These are phyloP conservation scores for Tulasnella sp. DNA, from an alignment of 768 basidiomycete species.

Conservation along the genomic window DNA sequence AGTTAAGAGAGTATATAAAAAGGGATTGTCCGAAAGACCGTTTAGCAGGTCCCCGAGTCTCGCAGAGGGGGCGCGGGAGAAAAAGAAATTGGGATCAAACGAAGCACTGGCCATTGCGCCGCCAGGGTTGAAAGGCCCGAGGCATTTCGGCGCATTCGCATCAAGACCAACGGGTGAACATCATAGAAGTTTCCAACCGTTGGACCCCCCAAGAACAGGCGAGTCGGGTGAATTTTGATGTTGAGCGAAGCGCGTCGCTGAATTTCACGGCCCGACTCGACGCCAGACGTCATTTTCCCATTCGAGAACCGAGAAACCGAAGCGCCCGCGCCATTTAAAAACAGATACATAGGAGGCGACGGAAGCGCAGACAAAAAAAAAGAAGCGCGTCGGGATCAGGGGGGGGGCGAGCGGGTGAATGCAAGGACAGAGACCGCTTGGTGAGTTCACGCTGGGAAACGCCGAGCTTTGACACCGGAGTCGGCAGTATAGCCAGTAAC, in stretches of 20 bases:
- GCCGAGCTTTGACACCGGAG: background rate
- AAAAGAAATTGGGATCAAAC: background rate
- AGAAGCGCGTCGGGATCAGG: background rate
- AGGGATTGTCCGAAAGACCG: background rate
- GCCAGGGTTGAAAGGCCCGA: slow-evolving; percentile 5
- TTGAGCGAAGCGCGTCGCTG: background rate
- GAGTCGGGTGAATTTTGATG: background rate
- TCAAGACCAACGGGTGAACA: background rate
- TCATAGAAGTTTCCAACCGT: background rate
- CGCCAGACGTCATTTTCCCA: background rate
- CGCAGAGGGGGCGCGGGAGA: background rate
- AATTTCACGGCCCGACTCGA: background rate
- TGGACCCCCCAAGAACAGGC: background rate
- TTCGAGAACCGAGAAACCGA: background rate
- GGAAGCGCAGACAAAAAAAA: background rate
- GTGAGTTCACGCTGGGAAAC: slow-evolving; percentile 7
- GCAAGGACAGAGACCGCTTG: background rate
- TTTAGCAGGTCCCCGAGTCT: background rate
- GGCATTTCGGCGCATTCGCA: background rate
- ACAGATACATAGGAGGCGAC: background rate
- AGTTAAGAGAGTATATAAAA: background rate
- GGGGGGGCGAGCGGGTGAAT: background rate
- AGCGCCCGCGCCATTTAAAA: background rate
- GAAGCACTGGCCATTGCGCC: background rate
- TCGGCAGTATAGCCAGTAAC: background rate